A percentile compares a stretch with the other conserved stretches of the same genome.
Conservation (phyloP, 768 basidiomycete species). For the Leccinum aurantiacum region DNA sequence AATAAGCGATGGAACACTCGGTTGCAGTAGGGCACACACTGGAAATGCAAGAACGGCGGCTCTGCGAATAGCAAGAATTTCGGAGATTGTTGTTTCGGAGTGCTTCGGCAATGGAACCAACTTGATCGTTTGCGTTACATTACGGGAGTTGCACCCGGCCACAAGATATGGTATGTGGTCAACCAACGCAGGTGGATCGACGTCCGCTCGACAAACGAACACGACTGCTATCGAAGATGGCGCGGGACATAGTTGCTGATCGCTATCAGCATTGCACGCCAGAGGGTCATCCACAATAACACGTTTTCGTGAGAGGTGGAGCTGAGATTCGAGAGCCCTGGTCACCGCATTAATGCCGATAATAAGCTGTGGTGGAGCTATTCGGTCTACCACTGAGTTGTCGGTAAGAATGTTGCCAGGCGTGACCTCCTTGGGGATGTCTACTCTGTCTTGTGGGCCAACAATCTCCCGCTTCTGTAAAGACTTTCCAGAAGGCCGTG, state of each 20-base stretch:
- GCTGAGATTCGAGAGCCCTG: conserved; percentile 63
- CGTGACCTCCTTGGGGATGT: conserved; percentile 25
- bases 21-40: conserved; percentile 43
- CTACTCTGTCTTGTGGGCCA: conserved; percentile 18
- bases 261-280: neutral
- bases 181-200: conserved; percentile 70
- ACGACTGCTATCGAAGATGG: conserved; percentile 39
- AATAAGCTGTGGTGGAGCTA: conserved; percentile 40
- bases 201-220: conserved; percentile 72
- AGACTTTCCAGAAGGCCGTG: conserved; percentile 25
- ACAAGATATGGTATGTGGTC: conserved; percentile 77
- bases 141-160: conserved; percentile 66
- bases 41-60: conserved; percentile 66
- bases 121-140: conserved; percentile 41
- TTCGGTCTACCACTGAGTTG: neutral
- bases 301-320: conserved; percentile 32
- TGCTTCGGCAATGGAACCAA: conserved; percentile 67
- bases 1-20: conserved; percentile 5
- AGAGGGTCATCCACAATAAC: conserved; percentile 3
- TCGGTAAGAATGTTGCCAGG: neutral
- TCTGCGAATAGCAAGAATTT: conserved; percentile 62
- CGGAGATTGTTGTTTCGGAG: conserved; percentile 61
- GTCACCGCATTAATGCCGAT: conserved; percentile 85
- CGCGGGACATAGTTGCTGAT: neutral
- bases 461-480: conserved; percentile 1